Conservation (phyloP, 164 flowering plant genomes). For the Magnolia changhungtana region DNA sequence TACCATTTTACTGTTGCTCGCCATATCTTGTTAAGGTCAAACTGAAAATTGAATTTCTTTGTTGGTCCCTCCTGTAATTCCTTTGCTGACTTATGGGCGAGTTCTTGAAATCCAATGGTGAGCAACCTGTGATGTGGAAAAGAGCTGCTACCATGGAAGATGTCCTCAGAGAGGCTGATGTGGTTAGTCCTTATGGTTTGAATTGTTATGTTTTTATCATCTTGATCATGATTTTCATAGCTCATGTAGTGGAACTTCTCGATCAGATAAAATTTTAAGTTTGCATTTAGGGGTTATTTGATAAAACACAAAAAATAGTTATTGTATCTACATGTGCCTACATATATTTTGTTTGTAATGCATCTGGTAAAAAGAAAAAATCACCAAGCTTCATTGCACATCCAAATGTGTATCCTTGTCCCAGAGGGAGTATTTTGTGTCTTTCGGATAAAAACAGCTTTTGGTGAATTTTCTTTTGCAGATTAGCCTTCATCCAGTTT, state of each 20-base stretch:
- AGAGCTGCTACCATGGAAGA: conserved; percentile 82
- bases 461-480: conserved; percentile 17
- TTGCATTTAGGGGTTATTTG: too few species aligned
- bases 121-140: conserved; percentile 86
- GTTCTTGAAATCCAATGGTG: conserved; percentile 85
- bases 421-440: neutral
- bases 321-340: too few species aligned
- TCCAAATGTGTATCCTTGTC: too few species aligned
- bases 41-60: neutral
- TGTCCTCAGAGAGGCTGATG: conserved; percentile 82
- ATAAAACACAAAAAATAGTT: too few species aligned
- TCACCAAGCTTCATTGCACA: too few species aligned
- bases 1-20: neutral
- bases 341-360: too few species aligned
- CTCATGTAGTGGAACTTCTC: neutral
- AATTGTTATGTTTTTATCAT: neutral
- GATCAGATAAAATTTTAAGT: too few species aligned
- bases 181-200: conserved; percentile 38
- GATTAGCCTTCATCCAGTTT: conserved; percentile 91
- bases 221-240: neutral
- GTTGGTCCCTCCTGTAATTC: neutral
- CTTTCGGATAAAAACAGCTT: neutral
- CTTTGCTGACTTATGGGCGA: conserved; percentile 71
- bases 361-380: too few species aligned
- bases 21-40: neutral